Percentiles rank a stretch among this genome's conserved stretches.
These are phyloP conservation scores for Aristolochia californica DNA, from an alignment of 164 flowering plant genomes.

Conservation along the genomic window DNA sequence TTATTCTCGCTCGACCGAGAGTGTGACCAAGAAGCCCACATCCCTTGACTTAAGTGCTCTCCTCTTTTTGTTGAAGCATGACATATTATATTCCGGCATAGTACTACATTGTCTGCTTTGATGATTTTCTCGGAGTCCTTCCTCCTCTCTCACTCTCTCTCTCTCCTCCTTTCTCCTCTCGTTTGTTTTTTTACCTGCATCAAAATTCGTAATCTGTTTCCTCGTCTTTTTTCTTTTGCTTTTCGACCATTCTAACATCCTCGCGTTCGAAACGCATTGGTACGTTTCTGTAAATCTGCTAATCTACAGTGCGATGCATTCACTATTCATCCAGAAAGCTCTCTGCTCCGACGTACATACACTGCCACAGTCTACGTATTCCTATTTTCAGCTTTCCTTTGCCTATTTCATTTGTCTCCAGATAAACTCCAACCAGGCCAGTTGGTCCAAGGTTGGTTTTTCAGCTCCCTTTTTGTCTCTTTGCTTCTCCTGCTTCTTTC, in stretches of 20 bases:
- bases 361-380: neutral
- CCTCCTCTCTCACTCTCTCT: constrained; percentile 1
- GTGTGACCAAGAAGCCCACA: constrained; percentile 22
- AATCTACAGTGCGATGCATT: neutral
- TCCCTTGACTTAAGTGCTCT: constrained; percentile 20
- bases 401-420: neutral
- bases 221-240: constrained; percentile 1
- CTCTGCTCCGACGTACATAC: no score
- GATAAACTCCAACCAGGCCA: neutral
- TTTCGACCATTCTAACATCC: neutral
- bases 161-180: neutral
- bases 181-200: neutral
- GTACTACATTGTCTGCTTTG: neutral
- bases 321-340: no score
- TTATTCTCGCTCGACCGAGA: constrained; percentile 20
- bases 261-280: neutral
- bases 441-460: neutral
- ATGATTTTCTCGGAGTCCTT: neutral
- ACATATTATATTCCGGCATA: neutral
- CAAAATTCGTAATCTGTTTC: neutral
- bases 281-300: neutral
- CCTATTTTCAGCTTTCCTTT: neutral
- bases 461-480: no score
- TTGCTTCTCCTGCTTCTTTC: no score
- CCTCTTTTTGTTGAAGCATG: constrained; percentile 6